Percentiles rank a stretch among this genome's conserved stretches.
Evolutionary conservation across 495 filamentous ascomycete genomes (phyloP).

Genomic region (Talaromyces borbonicus): DNA sequence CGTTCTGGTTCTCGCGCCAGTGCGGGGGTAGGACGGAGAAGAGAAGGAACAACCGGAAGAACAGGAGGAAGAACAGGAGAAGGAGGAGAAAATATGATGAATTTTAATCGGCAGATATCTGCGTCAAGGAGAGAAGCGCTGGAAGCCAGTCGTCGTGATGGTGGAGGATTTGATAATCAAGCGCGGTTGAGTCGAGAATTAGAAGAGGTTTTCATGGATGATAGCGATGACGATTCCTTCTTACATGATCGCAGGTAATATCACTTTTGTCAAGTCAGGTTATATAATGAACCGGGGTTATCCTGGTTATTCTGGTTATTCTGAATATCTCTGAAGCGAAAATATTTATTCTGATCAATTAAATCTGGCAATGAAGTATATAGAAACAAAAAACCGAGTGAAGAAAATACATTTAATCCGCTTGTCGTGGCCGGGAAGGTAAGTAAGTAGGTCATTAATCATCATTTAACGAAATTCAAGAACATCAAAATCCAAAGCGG

Average conservation of each 20-base stretch:
- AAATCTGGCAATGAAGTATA: too few species aligned
- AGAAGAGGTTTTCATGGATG: conserved; percentile 76
- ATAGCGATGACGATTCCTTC: conserved; percentile 60
- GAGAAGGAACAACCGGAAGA: too few species aligned
- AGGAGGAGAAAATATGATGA: conserved; percentile 54
- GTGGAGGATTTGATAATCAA: conserved; percentile 27
- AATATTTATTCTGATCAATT: too few species aligned
- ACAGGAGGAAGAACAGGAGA: conserved; percentile 58
- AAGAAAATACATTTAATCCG: too few species aligned
- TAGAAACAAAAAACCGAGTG: too few species aligned
- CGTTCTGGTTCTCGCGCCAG: too few species aligned
- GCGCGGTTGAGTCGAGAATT: conserved; percentile 69
- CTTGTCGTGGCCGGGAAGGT: background rate
- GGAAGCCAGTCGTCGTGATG: conserved; percentile 32
- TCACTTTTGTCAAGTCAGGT: background rate
- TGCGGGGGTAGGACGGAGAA: too few species aligned
- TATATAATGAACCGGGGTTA: too few species aligned
- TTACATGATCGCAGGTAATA: background rate
- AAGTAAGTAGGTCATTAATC: background rate
- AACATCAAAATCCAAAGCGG: background rate
- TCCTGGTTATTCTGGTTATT: too few species aligned
- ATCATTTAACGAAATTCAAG: background rate
- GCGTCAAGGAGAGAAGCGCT: conserved; percentile 38
- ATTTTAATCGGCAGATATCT: conserved; percentile 47
- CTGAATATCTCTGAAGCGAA: too few species aligned